Conservation (phyloP, 2,329 filamentous ascomycete species). For the Exserohilum rostratum region DNA sequence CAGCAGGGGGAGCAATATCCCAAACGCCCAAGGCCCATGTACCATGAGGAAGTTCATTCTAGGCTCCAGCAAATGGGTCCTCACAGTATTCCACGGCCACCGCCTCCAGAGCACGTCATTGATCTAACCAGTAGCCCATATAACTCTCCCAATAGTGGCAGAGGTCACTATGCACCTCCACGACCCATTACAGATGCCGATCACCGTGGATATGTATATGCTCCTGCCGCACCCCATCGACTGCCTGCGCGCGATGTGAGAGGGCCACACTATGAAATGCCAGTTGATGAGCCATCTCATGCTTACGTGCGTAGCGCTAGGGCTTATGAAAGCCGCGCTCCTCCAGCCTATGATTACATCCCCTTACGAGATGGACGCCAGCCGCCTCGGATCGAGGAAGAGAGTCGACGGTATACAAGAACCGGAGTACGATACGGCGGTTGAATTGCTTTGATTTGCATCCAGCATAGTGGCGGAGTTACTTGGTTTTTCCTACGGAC, state of each 20-base stretch:
- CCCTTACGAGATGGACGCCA: conserved; percentile 17
- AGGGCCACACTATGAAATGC: conserved; percentile 24
- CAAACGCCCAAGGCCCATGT: conserved; percentile 23
- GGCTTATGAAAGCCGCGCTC: conserved; percentile 18
- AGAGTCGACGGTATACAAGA: conserved; percentile 16
- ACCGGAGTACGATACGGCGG: conserved; percentile 20
- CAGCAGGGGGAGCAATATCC: conserved; percentile 7
- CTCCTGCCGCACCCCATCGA: conserved; percentile 18
- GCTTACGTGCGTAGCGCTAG: conserved; percentile 20
- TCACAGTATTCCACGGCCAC: conserved; percentile 14
- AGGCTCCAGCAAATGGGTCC: conserved; percentile 15
- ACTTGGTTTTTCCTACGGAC: conserved; percentile 22
- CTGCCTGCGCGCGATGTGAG: conserved; percentile 24
- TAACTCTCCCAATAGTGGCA: conserved; percentile 12
- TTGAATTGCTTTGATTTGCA: conserved; percentile 18
- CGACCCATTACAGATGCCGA: conserved; percentile 12
- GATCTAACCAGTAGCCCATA: conserved; percentile 37
- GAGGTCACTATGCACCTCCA: conserved; percentile 9
- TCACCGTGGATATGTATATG: conserved; percentile 18
- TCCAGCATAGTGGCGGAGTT: conserved; percentile 17
- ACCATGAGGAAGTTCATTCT: conserved; percentile 14
- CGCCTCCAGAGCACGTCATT: conserved; percentile 23
- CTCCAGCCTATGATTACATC: conserved; percentile 17
- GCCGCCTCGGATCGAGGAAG: conserved; percentile 14
- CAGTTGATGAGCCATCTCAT: conserved; percentile 13